Evolutionary conservation across 2,329 filamentous ascomycete genomes (phyloP), one percentile per base, ranked within the genome.

Genomic region (Talaromyces sp.): DNA sequence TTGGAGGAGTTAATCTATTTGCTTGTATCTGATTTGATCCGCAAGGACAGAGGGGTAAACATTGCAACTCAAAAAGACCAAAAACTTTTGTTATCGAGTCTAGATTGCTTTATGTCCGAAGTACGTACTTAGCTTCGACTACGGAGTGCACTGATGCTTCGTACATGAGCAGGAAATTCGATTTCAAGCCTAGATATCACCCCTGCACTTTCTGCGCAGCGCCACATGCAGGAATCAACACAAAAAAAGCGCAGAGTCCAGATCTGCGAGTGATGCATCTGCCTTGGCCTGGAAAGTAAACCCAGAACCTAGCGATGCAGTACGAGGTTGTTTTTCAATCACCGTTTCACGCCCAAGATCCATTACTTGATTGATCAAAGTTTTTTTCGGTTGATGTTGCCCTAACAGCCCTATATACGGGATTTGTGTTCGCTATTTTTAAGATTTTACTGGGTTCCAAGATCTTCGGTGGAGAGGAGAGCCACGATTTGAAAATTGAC

Each of bases 391-490:
- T 56, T 38, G n/a, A 38, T 22, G 8, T 36, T 54, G 29, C 51
- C 29, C 51, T 31, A 15, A 22, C 49, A 29, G 27, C 49, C 27
- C 49, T 56, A 56, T 19, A 15, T 56, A 22, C 31, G 51, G 29
- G 29, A 22, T 36, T 3, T 13, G 4, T 25, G 5, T 1, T 38
- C 31, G 51, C 51, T 34, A 8, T 54, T 17, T 7, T 15, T 31
- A 22, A 25, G 31, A 8, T 56, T 56, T 56, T 25, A 56, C 53
- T 56, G 53, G 53, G n/a, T 38, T 56, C 53, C 53, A 56, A 56
- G 53, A 56, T 38, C 31, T 15, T 8, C 19, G 29, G 31, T 60
- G 38, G 27, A 47, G 27, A 45, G 56, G 19, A 58, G 56, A 43
- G 17, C 58, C 58, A 47, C 38, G 40, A 49, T 27, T 27, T 47